These are phyloP conservation scores for Phialophora macrospora DNA, from an alignment of 2,329 filamentous ascomycete species.

Conservation along the genomic window DNA sequence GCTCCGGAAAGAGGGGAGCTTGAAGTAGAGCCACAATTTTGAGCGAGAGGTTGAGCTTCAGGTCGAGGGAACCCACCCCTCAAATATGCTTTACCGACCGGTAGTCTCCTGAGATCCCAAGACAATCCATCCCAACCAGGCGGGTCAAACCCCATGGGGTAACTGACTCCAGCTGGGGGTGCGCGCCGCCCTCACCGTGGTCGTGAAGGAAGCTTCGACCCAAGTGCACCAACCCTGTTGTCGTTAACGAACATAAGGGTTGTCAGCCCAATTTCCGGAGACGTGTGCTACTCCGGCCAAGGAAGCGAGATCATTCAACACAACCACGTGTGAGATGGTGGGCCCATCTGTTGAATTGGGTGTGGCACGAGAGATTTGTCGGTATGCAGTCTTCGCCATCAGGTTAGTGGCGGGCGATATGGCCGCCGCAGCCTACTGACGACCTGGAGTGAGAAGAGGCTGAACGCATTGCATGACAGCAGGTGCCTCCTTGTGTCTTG, in stretches of 20 bases:
- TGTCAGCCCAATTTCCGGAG: background rate
- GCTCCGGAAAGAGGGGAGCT: background rate
- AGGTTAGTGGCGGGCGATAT: background rate
- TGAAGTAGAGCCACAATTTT: too few relatives aligned
- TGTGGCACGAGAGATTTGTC: background rate
- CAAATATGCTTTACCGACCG: background rate
- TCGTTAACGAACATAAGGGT: background rate
- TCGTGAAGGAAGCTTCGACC: background rate
- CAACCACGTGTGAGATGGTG: background rate
- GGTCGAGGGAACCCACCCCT: background rate
- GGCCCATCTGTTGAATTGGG: background rate
- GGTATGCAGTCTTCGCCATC: background rate
- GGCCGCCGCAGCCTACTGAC: background rate
- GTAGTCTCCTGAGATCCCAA: background rate
- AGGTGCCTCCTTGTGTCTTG: background rate
- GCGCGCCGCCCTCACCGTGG: too few relatives aligned
- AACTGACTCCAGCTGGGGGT: background rate
- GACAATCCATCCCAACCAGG: background rate
- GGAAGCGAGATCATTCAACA: background rate
- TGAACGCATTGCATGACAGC: background rate
- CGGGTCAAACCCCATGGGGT: background rate
- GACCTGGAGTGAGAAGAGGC: background rate
- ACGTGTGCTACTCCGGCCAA: background rate
- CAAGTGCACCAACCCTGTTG: background rate
- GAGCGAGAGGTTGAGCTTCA: background rate